Base-by-base conservation (phyloP, 805 yeast species). In the Metschnikowia drakensbergensis region DNA sequence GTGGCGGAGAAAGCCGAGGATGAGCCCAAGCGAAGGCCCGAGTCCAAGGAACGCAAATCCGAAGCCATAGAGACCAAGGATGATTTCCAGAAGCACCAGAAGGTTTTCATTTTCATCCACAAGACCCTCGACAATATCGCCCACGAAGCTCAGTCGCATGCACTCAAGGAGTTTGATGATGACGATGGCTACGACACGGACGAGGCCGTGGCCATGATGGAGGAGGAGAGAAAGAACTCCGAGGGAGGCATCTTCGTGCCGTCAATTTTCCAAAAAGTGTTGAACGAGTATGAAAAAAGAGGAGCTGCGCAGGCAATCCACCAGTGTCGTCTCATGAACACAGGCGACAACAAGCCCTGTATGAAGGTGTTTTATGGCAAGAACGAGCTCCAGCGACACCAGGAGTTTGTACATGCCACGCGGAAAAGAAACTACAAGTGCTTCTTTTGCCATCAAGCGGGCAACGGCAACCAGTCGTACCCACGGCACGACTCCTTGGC, bases 401-500 rank as follows among this genome's bases (percentile, higher is more conserved):
- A 72, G 52, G 77, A 72, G 52, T 72, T 71, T 59, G 76, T 72
- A 23, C 77, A 72, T 58, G 77, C 76, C 9, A 69, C 75, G 23
- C 64, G 66, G 45, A 72, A 71, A 55, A 68, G 66, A 47, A 66
- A 72, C 10, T 72, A 67, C 58, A 66, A 68, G 48, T 72, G 77
- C 55, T 60, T 67, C 9, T 72, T 70, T 47, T 72, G 77, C 55
- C 39, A 34, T 27, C 46, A 45, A n/a, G 58, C 69, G 26, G 54
- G 62, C 37, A 60, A 54, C 46, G 70, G 71, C 4, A 65, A 69
- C 0, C 75, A 71, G 52, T 65, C 72, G 49, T 72, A 72, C 49
- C 76, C 76, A 1, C 58, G 76, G 17, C 75, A 72, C 52, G 77
- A 72, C 52, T 70, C 75, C 9, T 59, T 72, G 38, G 73, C 77